Percentiles rank a stretch among this genome's conserved stretches.
Evolutionary conservation across 75 land plant species (phyloP).

Genomic region (Selaginella tamariscina): DNA sequence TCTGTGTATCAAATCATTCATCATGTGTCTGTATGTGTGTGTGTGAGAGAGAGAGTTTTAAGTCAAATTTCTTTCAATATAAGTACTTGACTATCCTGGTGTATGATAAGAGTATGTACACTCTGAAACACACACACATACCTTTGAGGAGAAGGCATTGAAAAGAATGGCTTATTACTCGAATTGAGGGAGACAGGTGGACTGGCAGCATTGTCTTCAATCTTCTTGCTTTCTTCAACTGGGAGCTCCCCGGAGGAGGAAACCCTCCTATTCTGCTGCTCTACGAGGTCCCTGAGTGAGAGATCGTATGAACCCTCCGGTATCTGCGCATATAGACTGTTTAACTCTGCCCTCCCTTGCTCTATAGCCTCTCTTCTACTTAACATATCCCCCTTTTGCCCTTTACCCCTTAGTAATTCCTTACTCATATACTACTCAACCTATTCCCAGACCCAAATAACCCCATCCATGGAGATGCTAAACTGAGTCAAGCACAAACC

Average conservation of each 20-base stretch:
- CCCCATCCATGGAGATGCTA: no score
- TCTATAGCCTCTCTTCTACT: not conserved
- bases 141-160: not conserved
- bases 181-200: no score
- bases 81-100: no score
- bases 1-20: not conserved
- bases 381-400: no score
- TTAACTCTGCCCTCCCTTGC: not conserved
- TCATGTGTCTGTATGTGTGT: not conserved
- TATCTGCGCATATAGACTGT: not conserved
- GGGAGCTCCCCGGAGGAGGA: not conserved
- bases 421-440: no score
- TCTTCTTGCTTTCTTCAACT: not conserved
- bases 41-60: not conserved
- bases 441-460: no score
- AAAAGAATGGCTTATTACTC: no score
- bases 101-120: no score
- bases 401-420: no score
- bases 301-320: slow-evolving; percentile 5
- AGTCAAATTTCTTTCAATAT: no score
- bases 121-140: not conserved
- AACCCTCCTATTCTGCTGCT: not conserved
- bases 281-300: slow-evolving; percentile 2
- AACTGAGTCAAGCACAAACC: no score
- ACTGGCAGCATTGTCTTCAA: no score